phyloP scores from a whole-genome alignment of 441 rosid genomes.

The Lepidium campestre region DNA sequence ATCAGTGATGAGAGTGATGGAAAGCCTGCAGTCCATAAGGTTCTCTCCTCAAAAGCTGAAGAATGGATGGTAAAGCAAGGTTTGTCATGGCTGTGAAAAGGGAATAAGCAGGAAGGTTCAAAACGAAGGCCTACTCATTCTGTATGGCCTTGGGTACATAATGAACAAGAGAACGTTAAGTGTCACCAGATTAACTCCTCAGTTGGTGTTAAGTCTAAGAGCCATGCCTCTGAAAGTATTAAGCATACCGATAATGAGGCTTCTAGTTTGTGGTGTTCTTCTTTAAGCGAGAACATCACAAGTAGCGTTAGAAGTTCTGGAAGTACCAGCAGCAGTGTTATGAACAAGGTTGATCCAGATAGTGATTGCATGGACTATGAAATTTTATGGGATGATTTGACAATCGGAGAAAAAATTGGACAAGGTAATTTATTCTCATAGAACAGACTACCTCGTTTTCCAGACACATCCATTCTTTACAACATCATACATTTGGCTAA shows the following conservation, averaged over 20 bases:
- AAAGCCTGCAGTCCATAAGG: slow-evolving; percentile 54
- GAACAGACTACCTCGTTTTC: not conserved
- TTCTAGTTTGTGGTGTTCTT: slow-evolving; percentile 64
- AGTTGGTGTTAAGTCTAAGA: slow-evolving; percentile 41
- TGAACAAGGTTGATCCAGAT: slow-evolving; percentile 65
- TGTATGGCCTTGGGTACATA: slow-evolving; percentile 50
- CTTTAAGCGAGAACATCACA: slow-evolving; percentile 67
- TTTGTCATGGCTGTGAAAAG: slow-evolving; percentile 77
- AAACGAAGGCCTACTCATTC: slow-evolving; percentile 35
- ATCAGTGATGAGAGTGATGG: slow-evolving; percentile 36
- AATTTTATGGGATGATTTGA: slow-evolving; percentile 90
- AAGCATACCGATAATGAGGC: slow-evolving; percentile 53
- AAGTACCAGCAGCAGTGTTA: slow-evolving; percentile 71
- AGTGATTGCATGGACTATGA: slow-evolving; percentile 74
- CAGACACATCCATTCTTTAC: not conserved
- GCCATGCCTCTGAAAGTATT: slow-evolving; percentile 39
- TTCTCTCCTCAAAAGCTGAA: slow-evolving; percentile 57
- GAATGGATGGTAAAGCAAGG: slow-evolving; percentile 73
- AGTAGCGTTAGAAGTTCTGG: slow-evolving; percentile 91
- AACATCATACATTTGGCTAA: not conserved
- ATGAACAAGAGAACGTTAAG: slow-evolving; percentile 50
- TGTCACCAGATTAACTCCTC: slow-evolving; percentile 37
- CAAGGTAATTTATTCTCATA: slow-evolving; percentile 52
- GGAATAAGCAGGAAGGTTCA: slow-evolving; percentile 50
- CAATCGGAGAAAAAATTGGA: slow-evolving; percentile 78